Base-by-base conservation (phyloP, 148 eudicot species). In the Pharnaceum exiguum region DNA sequence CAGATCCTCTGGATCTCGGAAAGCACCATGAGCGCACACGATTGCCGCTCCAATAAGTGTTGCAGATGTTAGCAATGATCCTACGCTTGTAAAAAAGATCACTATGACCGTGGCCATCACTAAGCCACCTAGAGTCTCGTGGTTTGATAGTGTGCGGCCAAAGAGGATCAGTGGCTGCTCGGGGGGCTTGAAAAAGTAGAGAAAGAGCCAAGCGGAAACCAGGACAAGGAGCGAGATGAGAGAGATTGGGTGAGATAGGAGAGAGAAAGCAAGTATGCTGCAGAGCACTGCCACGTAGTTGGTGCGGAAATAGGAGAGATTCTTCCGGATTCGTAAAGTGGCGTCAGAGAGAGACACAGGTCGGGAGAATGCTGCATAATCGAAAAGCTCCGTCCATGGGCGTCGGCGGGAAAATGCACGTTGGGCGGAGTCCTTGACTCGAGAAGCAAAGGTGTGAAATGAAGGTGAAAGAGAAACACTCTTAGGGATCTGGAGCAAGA, bases 1-100 rank as follows among this genome's bases (percentile, higher is more conserved):
- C 51, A 84, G 59, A 63, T 81, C 84, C 18, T 71, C 78, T 0
- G 86, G 90, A 66, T 67, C 84, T 42, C 90, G 60, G 31, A 84
- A 72, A 12, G 84, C 77, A 5, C 86, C 84, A 7, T 84, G 90
- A 47, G 68, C 25, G 28, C 78, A 67, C 32, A 84, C 67, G 16
- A 77, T 69, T 10, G 60, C 70, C 0, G 59, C 23, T 7, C 80
- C 77, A 2, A 79, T 32, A 52, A 84, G 35, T 3, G 56, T 23
- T 0, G 86, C 65, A 0, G 71, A 75, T 64, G 79, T 67, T 7
- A 84, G 64, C 31, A 81, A 33, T 1, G 86, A 84, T 50, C 82
- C 84, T n/a, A 84, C 71, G 51, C 72, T 78, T 0, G 90, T 84
- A 38, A 81, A 74, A 40, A 84, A 79, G 4, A 78, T 29, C 47